These are phyloP conservation scores for Cetradonia linearis DNA, from an alignment of 495 filamentous ascomycete species.

Conservation along the genomic window DNA sequence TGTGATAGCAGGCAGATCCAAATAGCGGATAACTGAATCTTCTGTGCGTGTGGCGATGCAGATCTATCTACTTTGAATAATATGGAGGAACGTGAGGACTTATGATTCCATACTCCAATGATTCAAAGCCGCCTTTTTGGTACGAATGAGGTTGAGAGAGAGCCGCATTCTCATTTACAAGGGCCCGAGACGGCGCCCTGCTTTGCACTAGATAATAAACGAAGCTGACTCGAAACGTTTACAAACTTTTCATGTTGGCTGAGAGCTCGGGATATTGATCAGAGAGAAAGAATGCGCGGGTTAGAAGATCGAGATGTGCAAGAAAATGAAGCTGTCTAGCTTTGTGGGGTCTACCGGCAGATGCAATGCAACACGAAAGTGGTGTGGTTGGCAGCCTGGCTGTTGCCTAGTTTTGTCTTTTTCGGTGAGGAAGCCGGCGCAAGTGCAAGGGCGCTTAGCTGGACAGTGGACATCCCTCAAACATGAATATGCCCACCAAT, in stretches of 20 bases:
- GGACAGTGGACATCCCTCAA: neutral
- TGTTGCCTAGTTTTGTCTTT: neutral
- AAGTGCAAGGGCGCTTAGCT: neutral
- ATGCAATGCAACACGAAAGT: neutral
- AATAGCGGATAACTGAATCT: neutral
- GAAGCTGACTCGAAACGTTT: neutral
- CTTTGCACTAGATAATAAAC: constrained; percentile 5
- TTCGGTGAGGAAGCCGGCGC: constrained; percentile 1
- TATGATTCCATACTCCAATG: neutral
- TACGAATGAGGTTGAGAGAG: neutral
- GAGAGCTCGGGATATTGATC: neutral
- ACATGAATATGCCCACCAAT: neutral
- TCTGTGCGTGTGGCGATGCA: constrained; percentile 1
- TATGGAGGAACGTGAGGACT: neutral
- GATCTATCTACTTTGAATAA: constrained; percentile 3
- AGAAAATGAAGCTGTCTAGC: constrained; percentile 2
- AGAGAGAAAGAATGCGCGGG: neutral
- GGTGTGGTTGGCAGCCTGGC: constrained; percentile 2
- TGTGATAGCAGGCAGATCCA: neutral
- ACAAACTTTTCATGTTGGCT: neutral
- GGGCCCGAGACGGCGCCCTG: neutral
- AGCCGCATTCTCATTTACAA: neutral
- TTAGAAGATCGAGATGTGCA: constrained; percentile 1
- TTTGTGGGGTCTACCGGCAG: neutral
- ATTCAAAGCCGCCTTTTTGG: constrained; percentile 1